Conservation (phyloP, 345 rosid species). For the Jatropha curcas region DNA sequence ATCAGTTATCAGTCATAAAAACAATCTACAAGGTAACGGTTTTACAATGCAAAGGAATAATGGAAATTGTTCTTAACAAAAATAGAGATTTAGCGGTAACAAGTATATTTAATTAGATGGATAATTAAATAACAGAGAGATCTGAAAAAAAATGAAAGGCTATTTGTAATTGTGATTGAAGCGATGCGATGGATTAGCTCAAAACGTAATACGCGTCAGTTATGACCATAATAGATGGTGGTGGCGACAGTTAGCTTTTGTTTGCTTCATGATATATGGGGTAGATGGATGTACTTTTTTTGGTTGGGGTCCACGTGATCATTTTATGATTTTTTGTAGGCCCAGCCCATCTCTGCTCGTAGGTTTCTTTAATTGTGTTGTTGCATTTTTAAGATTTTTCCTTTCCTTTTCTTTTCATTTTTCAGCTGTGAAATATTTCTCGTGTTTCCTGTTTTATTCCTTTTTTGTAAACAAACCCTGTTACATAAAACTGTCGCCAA, state of each 20-base stretch:
- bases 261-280: background rate
- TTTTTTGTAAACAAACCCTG: no score
- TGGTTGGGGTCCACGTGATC: constrained; percentile 5
- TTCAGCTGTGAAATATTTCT: no score
- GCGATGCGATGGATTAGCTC: background rate
- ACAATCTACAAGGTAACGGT: background rate
- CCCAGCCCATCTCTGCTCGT: background rate
- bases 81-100: background rate
- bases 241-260: background rate
- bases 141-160: no score
- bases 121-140: no score
- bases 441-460: no score
- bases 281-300: background rate
- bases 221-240: background rate
- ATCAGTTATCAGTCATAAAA: background rate
- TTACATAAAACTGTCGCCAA: no score
- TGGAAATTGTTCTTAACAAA: background rate
- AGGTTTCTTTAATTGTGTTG: no score
- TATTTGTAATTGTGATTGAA: background rate
- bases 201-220: background rate
- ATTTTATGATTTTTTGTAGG: background rate
- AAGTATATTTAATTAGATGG: background rate
- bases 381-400: no score
- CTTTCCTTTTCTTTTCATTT: no score
- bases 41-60: background rate